Percentiles rank a stretch among this genome's conserved stretches.
Evolutionary conservation across 768 basidiomycete genomes (phyloP).

Genomic region (Suillus subluteus): DNA sequence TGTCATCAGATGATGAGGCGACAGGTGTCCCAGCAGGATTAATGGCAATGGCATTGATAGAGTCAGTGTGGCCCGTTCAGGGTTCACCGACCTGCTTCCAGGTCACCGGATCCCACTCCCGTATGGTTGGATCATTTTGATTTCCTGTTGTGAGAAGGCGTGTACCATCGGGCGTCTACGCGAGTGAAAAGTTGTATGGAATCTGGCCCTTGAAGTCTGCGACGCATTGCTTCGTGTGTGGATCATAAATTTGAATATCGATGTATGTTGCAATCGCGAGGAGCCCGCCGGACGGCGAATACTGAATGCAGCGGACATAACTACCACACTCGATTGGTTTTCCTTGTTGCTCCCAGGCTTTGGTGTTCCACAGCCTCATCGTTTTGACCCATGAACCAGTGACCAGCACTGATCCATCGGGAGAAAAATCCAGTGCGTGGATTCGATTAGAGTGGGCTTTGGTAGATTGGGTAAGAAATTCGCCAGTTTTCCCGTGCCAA

Average conservation of each 20-base stretch:
- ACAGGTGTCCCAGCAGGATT: background rate
- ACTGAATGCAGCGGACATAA: background rate
- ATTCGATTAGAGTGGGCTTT: background rate
- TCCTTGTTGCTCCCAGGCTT: background rate
- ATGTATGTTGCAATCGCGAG: background rate
- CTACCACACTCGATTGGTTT: background rate
- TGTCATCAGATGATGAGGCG: background rate
- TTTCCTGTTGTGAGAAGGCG: background rate
- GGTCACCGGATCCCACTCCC: background rate
- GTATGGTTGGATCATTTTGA: background rate
- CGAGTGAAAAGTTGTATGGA: background rate
- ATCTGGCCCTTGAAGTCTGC: background rate
- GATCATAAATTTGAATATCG: background rate
- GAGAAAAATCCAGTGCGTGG: background rate
- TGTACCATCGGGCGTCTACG: background rate
- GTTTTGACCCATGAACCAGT: background rate
- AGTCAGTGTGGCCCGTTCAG: background rate
- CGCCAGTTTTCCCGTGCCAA: slow-evolving; percentile 1
- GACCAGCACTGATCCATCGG: background rate
- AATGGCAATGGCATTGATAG: background rate
- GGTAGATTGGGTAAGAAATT: background rate
- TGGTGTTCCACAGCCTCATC: background rate
- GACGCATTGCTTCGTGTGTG: background rate
- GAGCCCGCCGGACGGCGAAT: background rate
- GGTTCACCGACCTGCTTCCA: background rate